Percentiles rank a stretch among this genome's conserved stretches.
Conservation (phyloP, 2,329 filamentous ascomycete species). For the Penicillium sp. region DNA sequence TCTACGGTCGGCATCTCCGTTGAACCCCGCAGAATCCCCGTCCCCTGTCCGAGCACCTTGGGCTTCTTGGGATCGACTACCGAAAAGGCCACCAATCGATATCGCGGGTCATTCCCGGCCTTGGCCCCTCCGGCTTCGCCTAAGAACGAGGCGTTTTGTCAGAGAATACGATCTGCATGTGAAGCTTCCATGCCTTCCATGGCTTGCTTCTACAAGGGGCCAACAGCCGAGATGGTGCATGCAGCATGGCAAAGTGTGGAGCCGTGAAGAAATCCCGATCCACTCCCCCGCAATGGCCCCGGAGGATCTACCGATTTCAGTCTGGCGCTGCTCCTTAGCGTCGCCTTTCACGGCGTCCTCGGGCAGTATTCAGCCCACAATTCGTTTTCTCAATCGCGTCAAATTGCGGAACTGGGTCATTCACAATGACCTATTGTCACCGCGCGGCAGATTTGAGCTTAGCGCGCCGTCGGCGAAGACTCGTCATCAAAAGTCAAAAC, state of each 20-base stretch:
- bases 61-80: not conserved
- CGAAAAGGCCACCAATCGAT: conserved; percentile 14
- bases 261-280: conserved; percentile 9
- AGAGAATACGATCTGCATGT: conserved; percentile 7
- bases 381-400: not conserved
- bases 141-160: conserved; percentile 4
- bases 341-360: not conserved
- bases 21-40: conserved; percentile 20
- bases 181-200: conserved; percentile 1
- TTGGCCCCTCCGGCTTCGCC: conserved; percentile 1
- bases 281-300: not conserved
- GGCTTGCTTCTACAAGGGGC: not conserved
- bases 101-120: not conserved
- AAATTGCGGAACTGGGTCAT: not conserved
- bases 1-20: not conserved
- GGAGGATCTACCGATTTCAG: conserved; percentile 14
- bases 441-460: not conserved
- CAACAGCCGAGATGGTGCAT: not conserved
- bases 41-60: conserved; percentile 17
- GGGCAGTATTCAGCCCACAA: not conserved
- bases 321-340: conserved; percentile 10
- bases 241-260: conserved; percentile 5
- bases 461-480: not conserved
- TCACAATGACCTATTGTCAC: not conserved
- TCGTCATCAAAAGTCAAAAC: not conserved